Evolutionary conservation across 768 basidiomycete species (phyloP).

Genomic region (Postia placenta): DNA sequence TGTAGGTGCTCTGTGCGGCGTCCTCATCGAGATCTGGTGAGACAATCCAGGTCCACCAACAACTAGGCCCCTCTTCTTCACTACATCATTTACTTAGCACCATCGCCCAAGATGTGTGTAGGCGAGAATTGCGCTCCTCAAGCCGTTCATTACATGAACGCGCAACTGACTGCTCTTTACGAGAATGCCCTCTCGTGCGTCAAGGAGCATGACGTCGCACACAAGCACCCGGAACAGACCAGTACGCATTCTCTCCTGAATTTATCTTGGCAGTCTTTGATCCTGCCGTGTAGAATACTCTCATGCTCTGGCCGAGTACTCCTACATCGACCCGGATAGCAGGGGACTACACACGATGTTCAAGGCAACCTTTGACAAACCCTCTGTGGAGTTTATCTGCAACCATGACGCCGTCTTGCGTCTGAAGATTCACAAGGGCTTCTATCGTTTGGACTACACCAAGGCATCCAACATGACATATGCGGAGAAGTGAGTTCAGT

Average conservation of each 20-base stretch:
- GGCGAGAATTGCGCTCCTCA: conserved; percentile 21
- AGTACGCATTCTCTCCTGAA: conserved; percentile 8
- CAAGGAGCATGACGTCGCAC: conserved; percentile 10
- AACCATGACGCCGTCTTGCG: conserved; percentile 26
- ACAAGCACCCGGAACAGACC: conserved; percentile 12
- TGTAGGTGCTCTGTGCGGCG: too few species aligned
- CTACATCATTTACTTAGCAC: background rate
- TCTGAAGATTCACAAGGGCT: conserved; percentile 19
- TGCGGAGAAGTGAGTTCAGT: background rate
- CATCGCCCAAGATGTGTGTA: conserved; percentile 15
- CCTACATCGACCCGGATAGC: conserved; percentile 3
- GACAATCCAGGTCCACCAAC: too few species aligned
- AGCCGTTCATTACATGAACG: conserved; percentile 19
- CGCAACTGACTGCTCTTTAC: conserved; percentile 18
- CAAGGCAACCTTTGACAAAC: conserved; percentile 18
- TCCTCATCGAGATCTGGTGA: too few species aligned
- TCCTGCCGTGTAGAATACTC: conserved; percentile 8
- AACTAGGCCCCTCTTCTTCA: too few species aligned
- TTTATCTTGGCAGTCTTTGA: background rate
- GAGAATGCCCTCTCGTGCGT: conserved; percentile 16
- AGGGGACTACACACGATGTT: conserved; percentile 13
- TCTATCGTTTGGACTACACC: conserved; percentile 18
- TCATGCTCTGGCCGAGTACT: conserved; percentile 15
- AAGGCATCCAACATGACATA: conserved; percentile 7
- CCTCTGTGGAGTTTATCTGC: conserved; percentile 25